These are phyloP conservation scores for Stephanodiscus triporus DNA, from an alignment of 108 stramenopile genomes.

Conservation along the genomic window DNA sequence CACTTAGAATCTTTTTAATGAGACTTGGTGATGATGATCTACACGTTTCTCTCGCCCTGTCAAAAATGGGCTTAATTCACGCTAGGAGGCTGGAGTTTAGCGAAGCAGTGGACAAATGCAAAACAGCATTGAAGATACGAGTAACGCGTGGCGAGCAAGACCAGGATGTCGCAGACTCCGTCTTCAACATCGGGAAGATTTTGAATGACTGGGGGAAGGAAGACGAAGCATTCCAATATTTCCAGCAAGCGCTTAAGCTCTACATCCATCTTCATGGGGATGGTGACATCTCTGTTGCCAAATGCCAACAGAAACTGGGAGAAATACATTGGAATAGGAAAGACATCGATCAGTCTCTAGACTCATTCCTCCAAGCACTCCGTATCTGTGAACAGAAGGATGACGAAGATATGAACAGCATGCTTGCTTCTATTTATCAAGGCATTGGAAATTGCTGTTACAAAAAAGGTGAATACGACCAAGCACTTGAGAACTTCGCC, in stretches of 20 bases:
- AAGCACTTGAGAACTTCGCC: conserved; percentile 43
- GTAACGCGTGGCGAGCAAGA: conserved; percentile 55
- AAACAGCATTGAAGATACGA: conserved; percentile 40
- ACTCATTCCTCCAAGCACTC: conserved; percentile 36
- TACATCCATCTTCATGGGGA: conserved; percentile 28
- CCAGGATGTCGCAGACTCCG: conserved; percentile 64
- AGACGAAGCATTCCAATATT: conserved; percentile 38
- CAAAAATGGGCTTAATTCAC: conserved; percentile 70
- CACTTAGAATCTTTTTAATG: conserved; percentile 57
- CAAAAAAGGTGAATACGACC: conserved; percentile 33
- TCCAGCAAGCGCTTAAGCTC: conserved; percentile 35
- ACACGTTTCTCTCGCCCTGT: conserved; percentile 65
- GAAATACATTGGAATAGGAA: conserved; percentile 22
- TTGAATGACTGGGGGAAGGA: conserved; percentile 46
- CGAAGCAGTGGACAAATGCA: conserved; percentile 51
- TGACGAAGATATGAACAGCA: conserved; percentile 36
- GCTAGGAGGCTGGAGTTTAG: conserved; percentile 33
- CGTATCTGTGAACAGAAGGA: conserved; percentile 24
- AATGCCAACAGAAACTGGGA: conserved; percentile 34
- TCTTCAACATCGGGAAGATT: conserved; percentile 69
- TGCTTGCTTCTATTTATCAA: conserved; percentile 36
- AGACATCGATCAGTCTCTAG: conserved; percentile 32
- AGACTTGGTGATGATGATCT: conserved; percentile 58
- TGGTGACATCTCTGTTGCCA: conserved; percentile 32
- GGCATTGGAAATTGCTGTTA: conserved; percentile 46